These are phyloP conservation scores for Porodaedalea pini DNA, from an alignment of 1,284 basidiomycete species.

Conservation along the genomic window DNA sequence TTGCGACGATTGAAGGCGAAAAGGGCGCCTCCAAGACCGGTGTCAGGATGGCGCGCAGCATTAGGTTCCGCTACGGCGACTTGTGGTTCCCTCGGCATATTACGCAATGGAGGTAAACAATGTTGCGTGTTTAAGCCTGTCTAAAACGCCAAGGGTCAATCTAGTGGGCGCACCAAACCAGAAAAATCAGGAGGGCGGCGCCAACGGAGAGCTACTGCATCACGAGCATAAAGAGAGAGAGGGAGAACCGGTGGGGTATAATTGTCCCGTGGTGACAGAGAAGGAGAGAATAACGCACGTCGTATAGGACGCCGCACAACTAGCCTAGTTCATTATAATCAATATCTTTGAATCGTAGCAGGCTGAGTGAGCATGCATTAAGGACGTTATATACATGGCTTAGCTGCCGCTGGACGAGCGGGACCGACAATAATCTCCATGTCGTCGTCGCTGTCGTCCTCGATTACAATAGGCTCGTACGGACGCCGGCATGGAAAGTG, in stretches of 20 bases:
- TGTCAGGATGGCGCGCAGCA: slow-evolving; percentile 44
- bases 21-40: slow-evolving; percentile 67
- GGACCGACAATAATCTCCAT: slow-evolving; percentile 24
- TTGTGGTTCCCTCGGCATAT: neutral
- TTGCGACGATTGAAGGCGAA: slow-evolving; percentile 40
- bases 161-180: slow-evolving; percentile 40
- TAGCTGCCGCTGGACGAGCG: neutral
- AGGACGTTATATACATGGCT: slow-evolving; percentile 19
- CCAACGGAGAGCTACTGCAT: slow-evolving; percentile 24
- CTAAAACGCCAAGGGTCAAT: slow-evolving; percentile 46
- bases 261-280: slow-evolving; percentile 36
- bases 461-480: slow-evolving; percentile 35
- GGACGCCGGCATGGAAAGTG: slow-evolving; percentile 2
- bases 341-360: neutral
- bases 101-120: slow-evolving; percentile 22
- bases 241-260: slow-evolving; percentile 35
- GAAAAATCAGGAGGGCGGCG: slow-evolving; percentile 24
- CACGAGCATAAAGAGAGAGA: slow-evolving; percentile 38
- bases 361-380: neutral
- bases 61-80: slow-evolving; percentile 25
- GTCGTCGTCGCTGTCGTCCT: slow-evolving; percentile 35
- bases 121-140: slow-evolving; percentile 21
- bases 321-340: neutral
- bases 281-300: slow-evolving; percentile 38
- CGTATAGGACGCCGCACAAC: slow-evolving; percentile 15